phyloP scores from a whole-genome alignment of 1,284 basidiomycete species.

The Tilletiaria anomala region DNA sequence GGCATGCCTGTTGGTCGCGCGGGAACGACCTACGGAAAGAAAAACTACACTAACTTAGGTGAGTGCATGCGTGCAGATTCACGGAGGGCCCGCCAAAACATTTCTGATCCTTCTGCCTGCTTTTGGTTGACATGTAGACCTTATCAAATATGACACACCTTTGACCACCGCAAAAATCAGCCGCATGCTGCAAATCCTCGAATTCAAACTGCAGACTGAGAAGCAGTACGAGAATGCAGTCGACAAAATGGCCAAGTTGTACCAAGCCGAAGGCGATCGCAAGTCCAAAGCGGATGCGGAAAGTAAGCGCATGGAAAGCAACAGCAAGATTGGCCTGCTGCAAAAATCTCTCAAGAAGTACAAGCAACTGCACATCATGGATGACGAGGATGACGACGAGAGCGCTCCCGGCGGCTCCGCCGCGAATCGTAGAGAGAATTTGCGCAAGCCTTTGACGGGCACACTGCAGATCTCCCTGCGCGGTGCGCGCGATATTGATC shows the following conservation, averaged over 20 bases:
- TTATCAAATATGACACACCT: slow-evolving; percentile 94
- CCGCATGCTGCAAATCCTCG: slow-evolving; percentile 93
- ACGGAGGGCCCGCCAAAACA: no score
- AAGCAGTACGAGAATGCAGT: slow-evolving; percentile 96
- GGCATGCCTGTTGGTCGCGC: no score
- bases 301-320: slow-evolving; percentile 80
- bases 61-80: no score
- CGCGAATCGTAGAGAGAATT: slow-evolving; percentile 72
- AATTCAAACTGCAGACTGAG: slow-evolving; percentile 97
- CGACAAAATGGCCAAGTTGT: slow-evolving; percentile 86
- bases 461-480: slow-evolving; percentile 78
- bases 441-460: slow-evolving; percentile 83
- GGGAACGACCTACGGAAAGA: no score
- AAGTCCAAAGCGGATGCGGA: slow-evolving; percentile 57
- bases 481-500: slow-evolving; percentile 83
- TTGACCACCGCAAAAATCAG: slow-evolving; percentile 93
- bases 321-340: slow-evolving; percentile 87
- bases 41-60: no score
- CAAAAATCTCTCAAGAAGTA: slow-evolving; percentile 85
- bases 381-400: slow-evolving; percentile 51
- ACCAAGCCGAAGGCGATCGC: slow-evolving; percentile 90
- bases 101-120: no score
- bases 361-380: slow-evolving; percentile 86
- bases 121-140: no score
- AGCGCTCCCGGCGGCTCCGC: slow-evolving; percentile 16